These are phyloP conservation scores for Globisporangium viniferum DNA, from an alignment of 352 stramenopile species.

Conservation along the genomic window DNA sequence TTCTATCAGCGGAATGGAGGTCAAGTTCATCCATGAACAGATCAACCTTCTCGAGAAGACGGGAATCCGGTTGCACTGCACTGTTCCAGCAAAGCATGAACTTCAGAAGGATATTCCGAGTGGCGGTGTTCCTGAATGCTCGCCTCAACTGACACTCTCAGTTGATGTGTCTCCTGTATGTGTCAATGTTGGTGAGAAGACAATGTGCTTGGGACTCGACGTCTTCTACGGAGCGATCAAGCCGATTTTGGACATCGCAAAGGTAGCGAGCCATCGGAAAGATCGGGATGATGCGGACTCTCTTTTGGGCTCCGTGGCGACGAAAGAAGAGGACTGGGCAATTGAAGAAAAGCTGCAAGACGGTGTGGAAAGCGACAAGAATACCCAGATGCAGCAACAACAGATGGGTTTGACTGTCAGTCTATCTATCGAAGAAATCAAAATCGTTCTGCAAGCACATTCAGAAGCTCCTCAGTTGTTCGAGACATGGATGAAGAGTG, in stretches of 20 bases:
- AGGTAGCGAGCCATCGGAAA: constrained; percentile 4
- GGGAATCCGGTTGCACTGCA: constrained; percentile 2
- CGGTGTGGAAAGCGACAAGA: no score
- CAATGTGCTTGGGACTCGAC: constrained; percentile 13
- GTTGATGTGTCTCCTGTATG: constrained; percentile 13
- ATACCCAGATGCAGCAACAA: background rate
- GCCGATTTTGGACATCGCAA: constrained; percentile 18
- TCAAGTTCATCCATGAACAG: constrained; percentile 18
- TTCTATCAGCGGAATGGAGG: constrained; percentile 15
- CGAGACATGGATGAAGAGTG: constrained; percentile 51
- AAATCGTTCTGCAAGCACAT: constrained; percentile 42
- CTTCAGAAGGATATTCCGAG: background rate
- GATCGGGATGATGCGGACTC: constrained; percentile 14
- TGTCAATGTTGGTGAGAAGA: constrained; percentile 24
- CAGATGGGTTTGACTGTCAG: constrained; percentile 15
- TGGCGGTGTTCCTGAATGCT: no score
- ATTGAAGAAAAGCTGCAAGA: constrained; percentile 1
- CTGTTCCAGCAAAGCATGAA: constrained; percentile 3
- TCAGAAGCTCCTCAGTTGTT: constrained; percentile 44
- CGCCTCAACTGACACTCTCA: background rate
- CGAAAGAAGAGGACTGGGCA: constrained; percentile 9
- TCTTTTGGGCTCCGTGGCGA: constrained; percentile 10
- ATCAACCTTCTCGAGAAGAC: constrained; percentile 18
- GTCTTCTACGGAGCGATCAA: constrained; percentile 21
- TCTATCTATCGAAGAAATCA: constrained; percentile 45